A percentile compares a stretch with the other conserved stretches of the same genome.
These are phyloP conservation scores for Pholiota conissans DNA, from an alignment of 768 basidiomycete species.

Conservation along the genomic window DNA sequence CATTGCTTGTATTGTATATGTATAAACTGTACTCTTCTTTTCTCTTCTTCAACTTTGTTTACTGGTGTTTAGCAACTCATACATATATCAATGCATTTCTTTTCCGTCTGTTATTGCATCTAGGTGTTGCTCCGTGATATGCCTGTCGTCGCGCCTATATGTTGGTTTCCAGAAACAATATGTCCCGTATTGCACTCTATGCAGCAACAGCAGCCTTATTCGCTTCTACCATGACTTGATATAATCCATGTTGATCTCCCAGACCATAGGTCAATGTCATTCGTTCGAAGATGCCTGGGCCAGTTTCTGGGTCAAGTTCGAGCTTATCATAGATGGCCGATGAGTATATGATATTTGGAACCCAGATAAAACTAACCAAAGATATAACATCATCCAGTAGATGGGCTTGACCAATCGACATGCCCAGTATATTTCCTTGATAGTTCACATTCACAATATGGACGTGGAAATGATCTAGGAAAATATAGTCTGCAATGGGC, in stretches of 20 bases:
- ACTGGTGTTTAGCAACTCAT: background rate
- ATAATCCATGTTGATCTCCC: constrained; percentile 70
- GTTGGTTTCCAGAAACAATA: no score
- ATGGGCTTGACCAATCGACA: constrained; percentile 89
- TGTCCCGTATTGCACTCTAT: no score
- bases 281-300: constrained; percentile 57
- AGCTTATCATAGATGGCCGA: constrained; percentile 18
- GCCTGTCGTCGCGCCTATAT: no score
- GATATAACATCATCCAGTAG: constrained; percentile 91
- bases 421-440: constrained; percentile 56
- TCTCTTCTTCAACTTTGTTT: background rate
- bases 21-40: constrained; percentile 4
- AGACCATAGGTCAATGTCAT: constrained; percentile 83
- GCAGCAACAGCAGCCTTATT: background rate
- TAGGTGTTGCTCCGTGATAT: no score
- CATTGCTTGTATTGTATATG: constrained; percentile 12
- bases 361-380: constrained; percentile 44
- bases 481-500: background rate
- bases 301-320: constrained; percentile 62
- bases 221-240: constrained; percentile 4
- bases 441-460: constrained; percentile 85
- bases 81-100: background rate
- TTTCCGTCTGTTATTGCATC: background rate
- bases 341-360: background rate
- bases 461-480: constrained; percentile 88